Percentiles rank a stretch among this genome's conserved stretches.
Evolutionary conservation across 441 rosid species (phyloP).

Genomic region (Manihot esculenta): DNA sequence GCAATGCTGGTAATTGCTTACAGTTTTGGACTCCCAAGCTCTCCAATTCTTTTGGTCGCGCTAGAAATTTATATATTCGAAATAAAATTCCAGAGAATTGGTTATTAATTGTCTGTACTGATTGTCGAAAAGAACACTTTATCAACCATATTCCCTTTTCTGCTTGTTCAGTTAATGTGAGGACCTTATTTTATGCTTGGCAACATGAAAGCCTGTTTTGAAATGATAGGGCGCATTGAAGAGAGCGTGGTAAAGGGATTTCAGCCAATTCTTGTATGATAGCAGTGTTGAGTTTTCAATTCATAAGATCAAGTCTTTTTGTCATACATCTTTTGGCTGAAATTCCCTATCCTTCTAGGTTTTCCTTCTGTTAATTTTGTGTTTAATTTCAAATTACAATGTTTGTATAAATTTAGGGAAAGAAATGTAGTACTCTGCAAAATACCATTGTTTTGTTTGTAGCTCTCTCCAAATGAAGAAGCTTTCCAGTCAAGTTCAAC

Average conservation of each 20-base stretch:
- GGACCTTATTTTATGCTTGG: background rate
- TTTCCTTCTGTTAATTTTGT: background rate
- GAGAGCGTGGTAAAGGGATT: no score
- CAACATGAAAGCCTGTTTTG: background rate
- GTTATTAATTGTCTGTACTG: background rate
- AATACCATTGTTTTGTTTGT: background rate
- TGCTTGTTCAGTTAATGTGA: background rate
- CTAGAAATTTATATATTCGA: background rate
- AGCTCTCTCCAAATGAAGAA: background rate
- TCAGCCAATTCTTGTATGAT: background rate
- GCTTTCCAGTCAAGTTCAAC: no score
- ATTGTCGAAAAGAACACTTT: background rate
- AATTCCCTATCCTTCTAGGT: background rate
- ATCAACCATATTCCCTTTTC: background rate
- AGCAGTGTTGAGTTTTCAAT: conserved; percentile 2
- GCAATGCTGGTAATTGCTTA: background rate
- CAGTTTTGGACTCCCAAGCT: background rate
- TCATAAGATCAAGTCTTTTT: background rate
- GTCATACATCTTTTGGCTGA: background rate
- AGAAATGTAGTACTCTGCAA: background rate
- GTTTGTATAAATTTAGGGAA: background rate
- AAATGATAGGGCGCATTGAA: background rate
- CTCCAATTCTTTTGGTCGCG: background rate
- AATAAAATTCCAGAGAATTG: background rate
- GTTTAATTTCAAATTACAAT: background rate